A percentile compares a stretch with the other conserved stretches of the same genome.
Evolutionary conservation across 106 monocot genomes (phyloP).

Genomic region (Cymbidium sinense): DNA sequence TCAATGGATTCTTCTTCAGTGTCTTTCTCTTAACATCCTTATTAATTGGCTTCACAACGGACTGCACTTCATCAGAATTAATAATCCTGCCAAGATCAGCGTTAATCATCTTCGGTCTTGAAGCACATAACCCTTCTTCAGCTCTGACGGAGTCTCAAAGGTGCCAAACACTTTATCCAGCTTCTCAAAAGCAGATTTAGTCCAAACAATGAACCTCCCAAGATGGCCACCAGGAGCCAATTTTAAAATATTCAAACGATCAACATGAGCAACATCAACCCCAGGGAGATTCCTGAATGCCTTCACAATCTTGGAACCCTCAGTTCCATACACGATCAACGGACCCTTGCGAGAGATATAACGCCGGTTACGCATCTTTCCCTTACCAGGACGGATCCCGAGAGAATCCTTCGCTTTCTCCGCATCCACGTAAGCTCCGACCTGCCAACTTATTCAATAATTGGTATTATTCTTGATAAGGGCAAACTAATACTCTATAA

Average conservation of each 20-base stretch:
- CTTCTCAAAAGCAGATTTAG: slow-evolving; percentile 83
- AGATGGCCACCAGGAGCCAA: slow-evolving; percentile 76
- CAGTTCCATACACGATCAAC: slow-evolving; percentile 69
- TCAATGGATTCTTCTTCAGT: slow-evolving; percentile 70
- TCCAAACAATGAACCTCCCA: slow-evolving; percentile 77
- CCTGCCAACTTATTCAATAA: slow-evolving; percentile 9
- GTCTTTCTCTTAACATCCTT: slow-evolving; percentile 43
- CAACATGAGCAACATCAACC: slow-evolving; percentile 70
- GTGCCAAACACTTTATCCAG: slow-evolving; percentile 65
- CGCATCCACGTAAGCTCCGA: slow-evolving; percentile 61
- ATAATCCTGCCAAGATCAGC: slow-evolving; percentile 60
- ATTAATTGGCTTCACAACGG: slow-evolving; percentile 62
- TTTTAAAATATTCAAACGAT: slow-evolving; percentile 71
- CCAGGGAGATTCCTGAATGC: slow-evolving; percentile 89
- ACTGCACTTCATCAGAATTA: slow-evolving; percentile 72
- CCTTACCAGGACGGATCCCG: slow-evolving; percentile 66
- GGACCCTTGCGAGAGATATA: slow-evolving; percentile 64
- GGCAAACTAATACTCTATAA: too few relatives aligned
- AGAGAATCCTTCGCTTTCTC: slow-evolving; percentile 72
- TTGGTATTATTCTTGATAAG: too few relatives aligned
- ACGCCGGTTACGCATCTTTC: slow-evolving; percentile 76
- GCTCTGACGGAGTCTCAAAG: slow-evolving; percentile 55
- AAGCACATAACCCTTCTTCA: slow-evolving; percentile 74
- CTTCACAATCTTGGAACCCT: slow-evolving; percentile 69
- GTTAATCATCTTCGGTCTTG: slow-evolving; percentile 74